Evolutionary conservation across 768 basidiomycete species (phyloP).

Genomic region (Omphalotus guepiniiformis): DNA sequence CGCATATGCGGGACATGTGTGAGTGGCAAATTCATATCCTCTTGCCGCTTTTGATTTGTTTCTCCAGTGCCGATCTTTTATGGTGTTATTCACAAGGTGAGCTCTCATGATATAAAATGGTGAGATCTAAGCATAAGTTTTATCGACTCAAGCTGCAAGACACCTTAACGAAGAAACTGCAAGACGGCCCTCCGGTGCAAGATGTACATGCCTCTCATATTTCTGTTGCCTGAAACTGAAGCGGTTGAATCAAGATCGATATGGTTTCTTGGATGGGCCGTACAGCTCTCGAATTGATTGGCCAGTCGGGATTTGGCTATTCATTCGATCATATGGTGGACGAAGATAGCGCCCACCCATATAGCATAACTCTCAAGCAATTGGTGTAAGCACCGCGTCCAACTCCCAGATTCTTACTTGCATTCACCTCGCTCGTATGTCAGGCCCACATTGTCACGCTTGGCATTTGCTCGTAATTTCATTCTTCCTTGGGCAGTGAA

Average conservation of each 20-base stretch:
- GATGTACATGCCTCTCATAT: neutral
- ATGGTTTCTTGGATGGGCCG: conserved; percentile 32
- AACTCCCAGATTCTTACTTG: neutral
- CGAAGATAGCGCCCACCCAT: conserved; percentile 13
- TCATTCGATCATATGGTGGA: conserved; percentile 29
- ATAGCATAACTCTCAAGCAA: conserved; percentile 8
- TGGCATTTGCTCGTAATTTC: conserved; percentile 8
- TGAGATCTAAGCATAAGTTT: neutral
- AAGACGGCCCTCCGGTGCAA: neutral
- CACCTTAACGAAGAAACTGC: neutral
- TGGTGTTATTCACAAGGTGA: neutral
- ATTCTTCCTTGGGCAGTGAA: conserved; percentile 22
- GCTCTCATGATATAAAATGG: neutral
- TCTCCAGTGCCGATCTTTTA: neutral
- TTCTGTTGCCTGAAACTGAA: neutral
- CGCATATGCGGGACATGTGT: conserved; percentile 28
- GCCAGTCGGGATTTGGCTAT: conserved; percentile 32
- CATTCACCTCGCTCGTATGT: neutral
- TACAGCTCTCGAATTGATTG: conserved; percentile 33
- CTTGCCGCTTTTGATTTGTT: conserved; percentile 16
- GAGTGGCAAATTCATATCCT: conserved; percentile 21
- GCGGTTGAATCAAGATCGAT: conserved; percentile 17
- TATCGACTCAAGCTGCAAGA: neutral
- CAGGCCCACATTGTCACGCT: neutral
- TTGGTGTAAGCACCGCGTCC: conserved; percentile 13